A percentile compares a stretch with the other conserved stretches of the same genome.
Evolutionary conservation across 2,329 filamentous ascomycete species (phyloP).

Genomic region (Colletotrichum neosansevieriae): DNA sequence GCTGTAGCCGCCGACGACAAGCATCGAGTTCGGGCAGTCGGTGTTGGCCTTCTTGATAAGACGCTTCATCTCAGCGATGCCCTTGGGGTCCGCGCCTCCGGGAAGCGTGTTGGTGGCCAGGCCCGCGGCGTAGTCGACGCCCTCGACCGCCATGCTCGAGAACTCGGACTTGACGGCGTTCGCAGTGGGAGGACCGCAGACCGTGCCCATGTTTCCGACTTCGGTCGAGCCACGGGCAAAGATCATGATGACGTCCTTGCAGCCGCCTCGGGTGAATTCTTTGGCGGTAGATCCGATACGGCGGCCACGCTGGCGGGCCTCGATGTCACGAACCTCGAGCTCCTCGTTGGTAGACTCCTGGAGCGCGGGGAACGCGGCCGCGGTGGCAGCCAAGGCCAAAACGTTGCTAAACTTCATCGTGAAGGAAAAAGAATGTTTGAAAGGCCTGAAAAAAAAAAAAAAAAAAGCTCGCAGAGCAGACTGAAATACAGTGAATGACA

Average conservation of each 20-base stretch:
- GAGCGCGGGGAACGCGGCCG: conserved; percentile 38
- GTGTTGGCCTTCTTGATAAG: conserved; percentile 51
- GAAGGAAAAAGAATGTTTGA: neutral
- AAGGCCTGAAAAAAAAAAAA: neutral
- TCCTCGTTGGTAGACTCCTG: conserved; percentile 13
- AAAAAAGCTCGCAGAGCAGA: conserved; percentile 7
- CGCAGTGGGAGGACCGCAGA: conserved; percentile 42
- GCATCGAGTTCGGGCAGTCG: conserved; percentile 51
- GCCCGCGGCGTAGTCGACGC: conserved; percentile 52
- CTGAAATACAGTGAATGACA: conserved; percentile 26
- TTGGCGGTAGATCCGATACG: conserved; percentile 42
- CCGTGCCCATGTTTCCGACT: conserved; percentile 41
- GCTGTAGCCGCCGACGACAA: conserved; percentile 56
- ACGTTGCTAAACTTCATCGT: conserved; percentile 40
- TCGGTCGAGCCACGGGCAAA: conserved; percentile 45
- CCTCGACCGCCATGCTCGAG: conserved; percentile 42
- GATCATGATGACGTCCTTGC: conserved; percentile 44
- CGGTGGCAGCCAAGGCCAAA: conserved; percentile 37
- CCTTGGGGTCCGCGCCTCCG: conserved; percentile 47
- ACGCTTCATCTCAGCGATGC: conserved; percentile 49
- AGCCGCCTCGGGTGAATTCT: conserved; percentile 44
- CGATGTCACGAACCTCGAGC: conserved; percentile 23
- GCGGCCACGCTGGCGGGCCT: conserved; percentile 39
- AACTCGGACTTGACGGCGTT: conserved; percentile 43
- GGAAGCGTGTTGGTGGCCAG: conserved; percentile 49